A percentile compares a stretch with the other conserved stretches of the same genome.
phyloP scores from a whole-genome alignment of 768 basidiomycete genomes.

The Phlebiopsis flavidoalba region DNA sequence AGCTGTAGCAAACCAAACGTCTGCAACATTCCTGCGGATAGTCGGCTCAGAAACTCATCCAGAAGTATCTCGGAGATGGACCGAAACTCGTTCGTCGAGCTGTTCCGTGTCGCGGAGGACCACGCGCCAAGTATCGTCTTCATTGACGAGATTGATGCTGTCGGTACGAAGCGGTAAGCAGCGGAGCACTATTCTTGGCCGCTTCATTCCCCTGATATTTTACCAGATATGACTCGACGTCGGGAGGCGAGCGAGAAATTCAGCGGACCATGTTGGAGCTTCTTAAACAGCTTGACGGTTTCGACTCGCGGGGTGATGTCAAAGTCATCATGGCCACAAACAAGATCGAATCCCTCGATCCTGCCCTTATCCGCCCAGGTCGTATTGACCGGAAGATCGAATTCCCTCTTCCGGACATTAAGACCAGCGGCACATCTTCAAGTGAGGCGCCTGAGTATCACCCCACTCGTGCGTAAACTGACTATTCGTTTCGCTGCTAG shows the following conservation, averaged over 20 bases:
- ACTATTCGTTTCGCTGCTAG: conserved; percentile 34
- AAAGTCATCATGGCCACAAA: conserved; percentile 99
- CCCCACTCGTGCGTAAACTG: neutral
- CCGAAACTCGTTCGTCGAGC: conserved; percentile 95
- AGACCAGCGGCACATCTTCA: conserved; percentile 98
- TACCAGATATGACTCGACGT: conserved; percentile 91
- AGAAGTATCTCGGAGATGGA: conserved; percentile 98
- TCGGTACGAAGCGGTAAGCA: conserved; percentile 92
- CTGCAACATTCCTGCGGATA: conserved; percentile 94
- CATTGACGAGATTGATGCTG: conserved; percentile 98
- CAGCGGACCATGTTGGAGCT: conserved; percentile 99
- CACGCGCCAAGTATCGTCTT: conserved; percentile 98
- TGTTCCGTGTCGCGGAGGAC: conserved; percentile 97
- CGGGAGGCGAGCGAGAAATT: conserved; percentile 98
- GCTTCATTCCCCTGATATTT: conserved; percentile 1
- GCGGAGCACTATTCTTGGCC: neutral
- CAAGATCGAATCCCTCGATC: conserved; percentile 94
- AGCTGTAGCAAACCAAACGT: conserved; percentile 97
- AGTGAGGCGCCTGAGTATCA: conserved; percentile 35
- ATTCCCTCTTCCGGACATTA: conserved; percentile 94
- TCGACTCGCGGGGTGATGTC: conserved; percentile 98
- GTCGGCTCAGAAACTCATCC: conserved; percentile 97
- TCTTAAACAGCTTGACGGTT: conserved; percentile 98
- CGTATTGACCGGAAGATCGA: conserved; percentile 99
- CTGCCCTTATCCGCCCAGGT: conserved; percentile 95